Percentiles rank a stretch among this genome's conserved stretches.
Evolutionary conservation across 108 stramenopile species (phyloP).

Genomic region (Cylindrotheca fusiformis): DNA sequence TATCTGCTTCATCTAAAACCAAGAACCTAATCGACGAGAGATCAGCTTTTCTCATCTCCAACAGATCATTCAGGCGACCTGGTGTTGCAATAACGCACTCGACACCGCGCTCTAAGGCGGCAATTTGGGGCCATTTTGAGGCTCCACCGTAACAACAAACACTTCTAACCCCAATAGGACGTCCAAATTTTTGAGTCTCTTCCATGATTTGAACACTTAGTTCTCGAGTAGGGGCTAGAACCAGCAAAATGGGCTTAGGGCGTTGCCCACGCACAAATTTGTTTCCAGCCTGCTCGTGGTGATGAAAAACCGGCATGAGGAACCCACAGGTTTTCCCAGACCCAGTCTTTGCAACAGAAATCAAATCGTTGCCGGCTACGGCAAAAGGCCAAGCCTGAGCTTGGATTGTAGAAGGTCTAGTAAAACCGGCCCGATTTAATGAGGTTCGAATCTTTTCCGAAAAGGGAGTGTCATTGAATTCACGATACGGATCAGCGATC

Average conservation of each 20-base stretch:
- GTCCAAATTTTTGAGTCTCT: conserved; percentile 94
- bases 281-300: conserved; percentile 46
- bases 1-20: conserved; percentile 96
- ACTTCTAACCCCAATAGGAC: conserved; percentile 88
- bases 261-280: conserved; percentile 26
- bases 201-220: conserved; percentile 97
- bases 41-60: conserved; percentile 92
- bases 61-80: conserved; percentile 95
- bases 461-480: conserved; percentile 82
- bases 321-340: conserved; percentile 97
- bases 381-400: conserved; percentile 94
- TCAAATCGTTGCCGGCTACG: conserved; percentile 86
- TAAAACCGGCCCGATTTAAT: conserved; percentile 81
- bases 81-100: conserved; percentile 96
- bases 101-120: conserved; percentile 82
- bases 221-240: conserved; percentile 98
- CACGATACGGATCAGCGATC: conserved; percentile 64
- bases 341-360: conserved; percentile 98
- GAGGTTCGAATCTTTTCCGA: conserved; percentile 51
- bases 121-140: conserved; percentile 89
- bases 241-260: conserved; percentile 59
- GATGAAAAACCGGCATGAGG: conserved; percentile 90
- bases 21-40: conserved; percentile 82
- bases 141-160: conserved; percentile 98
- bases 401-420: conserved; percentile 81